phyloP scores from a whole-genome alignment of 305 asterid species.

The Petunia hybrid region DNA sequence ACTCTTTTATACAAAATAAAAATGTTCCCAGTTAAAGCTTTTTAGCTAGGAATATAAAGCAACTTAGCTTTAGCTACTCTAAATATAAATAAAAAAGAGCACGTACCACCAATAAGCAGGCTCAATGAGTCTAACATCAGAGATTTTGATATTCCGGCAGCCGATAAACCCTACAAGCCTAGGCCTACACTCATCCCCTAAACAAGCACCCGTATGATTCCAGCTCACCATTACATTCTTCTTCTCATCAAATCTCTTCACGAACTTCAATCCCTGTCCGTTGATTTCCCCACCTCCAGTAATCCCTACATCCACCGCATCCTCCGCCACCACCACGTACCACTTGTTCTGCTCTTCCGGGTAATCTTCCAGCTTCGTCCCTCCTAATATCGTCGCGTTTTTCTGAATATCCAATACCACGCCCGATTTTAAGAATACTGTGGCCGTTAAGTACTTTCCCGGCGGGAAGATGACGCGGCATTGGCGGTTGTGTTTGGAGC shows the following conservation, averaged over 20 bases:
- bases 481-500: constrained; percentile 45
- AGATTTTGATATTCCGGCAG: constrained; percentile 62
- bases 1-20: too few relatives aligned
- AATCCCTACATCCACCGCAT: constrained; percentile 74
- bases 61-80: too few relatives aligned
- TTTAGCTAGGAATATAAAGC: too few relatives aligned
- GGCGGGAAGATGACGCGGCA: constrained; percentile 81
- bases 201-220: constrained; percentile 77
- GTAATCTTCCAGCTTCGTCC: constrained; percentile 66
- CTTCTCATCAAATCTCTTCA: constrained; percentile 68
- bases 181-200: constrained; percentile 90
- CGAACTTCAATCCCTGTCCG: constrained; percentile 88
- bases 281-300: constrained; percentile 96
- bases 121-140: constrained; percentile 61
- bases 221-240: constrained; percentile 99
- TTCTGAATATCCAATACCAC: constrained; percentile 56
- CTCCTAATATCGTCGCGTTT: constrained; percentile 74
- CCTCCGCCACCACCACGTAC: constrained; percentile 90
- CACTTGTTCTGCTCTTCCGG: constrained; percentile 69
- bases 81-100: neutral
- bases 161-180: constrained; percentile 79
- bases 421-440: constrained; percentile 74
- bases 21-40: too few relatives aligned
- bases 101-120: constrained; percentile 94
- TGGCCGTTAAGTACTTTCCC: constrained; percentile 80